Percentiles rank a stretch among this genome's conserved stretches.
phyloP scores from a whole-genome alignment of 331 rosid genomes.

The Saraca asoca region DNA sequence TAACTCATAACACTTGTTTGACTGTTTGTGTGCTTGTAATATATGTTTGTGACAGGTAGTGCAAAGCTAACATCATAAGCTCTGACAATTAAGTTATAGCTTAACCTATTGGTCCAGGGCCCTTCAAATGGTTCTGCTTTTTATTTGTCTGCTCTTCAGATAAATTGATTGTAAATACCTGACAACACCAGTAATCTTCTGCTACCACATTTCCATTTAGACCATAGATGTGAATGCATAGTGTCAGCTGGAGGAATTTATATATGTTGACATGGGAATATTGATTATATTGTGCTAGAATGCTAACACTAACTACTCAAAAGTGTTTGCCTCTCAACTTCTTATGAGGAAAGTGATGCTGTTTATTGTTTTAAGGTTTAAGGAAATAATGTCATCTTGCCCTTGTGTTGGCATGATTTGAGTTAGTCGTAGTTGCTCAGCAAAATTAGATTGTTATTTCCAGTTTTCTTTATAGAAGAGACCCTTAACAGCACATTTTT shows the following conservation, averaged over 20 bases:
- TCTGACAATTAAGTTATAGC: conserved; percentile 46
- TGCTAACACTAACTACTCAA: conserved; percentile 29
- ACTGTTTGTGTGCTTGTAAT: conserved; percentile 60
- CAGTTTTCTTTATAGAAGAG: neutral
- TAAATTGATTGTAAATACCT: conserved; percentile 31
- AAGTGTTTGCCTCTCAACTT: conserved; percentile 9
- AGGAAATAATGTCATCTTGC: conserved; percentile 16
- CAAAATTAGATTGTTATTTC: conserved; percentile 13
- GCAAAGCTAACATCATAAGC: conserved; percentile 69
- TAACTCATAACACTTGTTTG: conserved; percentile 65
- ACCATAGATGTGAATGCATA: conserved; percentile 26
- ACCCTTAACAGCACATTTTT: neutral
- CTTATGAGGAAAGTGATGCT: conserved; percentile 6
- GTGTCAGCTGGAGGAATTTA: conserved; percentile 29
- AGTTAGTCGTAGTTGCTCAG: conserved; percentile 24
- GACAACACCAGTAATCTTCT: conserved; percentile 17
- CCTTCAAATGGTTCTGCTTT: conserved; percentile 44
- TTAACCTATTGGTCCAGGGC: conserved; percentile 40
- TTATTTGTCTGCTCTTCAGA: conserved; percentile 28
- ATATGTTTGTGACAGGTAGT: conserved; percentile 62
- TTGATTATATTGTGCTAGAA: conserved; percentile 14
- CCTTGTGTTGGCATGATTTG: conserved; percentile 11
- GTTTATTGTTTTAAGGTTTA: conserved; percentile 24
- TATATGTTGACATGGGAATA: conserved; percentile 24
- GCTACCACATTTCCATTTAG: conserved; percentile 30